Conservation (phyloP, 2,329 filamentous ascomycete genomes). For the Colletotrichum acutatum region DNA sequence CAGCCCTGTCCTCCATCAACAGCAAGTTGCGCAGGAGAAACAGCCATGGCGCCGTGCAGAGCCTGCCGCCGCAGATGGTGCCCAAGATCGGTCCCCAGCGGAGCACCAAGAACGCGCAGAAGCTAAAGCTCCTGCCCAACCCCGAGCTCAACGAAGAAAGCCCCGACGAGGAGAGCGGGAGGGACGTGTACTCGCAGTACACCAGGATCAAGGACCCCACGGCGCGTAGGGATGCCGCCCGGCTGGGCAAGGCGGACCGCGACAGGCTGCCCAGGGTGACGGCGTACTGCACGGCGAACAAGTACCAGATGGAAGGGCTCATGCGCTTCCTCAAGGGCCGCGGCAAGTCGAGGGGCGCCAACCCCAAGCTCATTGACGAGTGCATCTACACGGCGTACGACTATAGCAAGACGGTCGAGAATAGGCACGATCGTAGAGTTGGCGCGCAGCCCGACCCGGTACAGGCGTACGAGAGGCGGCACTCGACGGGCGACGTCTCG, state of each 20-base stretch:
- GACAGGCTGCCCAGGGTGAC: slow-evolving; percentile 90
- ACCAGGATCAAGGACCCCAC: slow-evolving; percentile 97
- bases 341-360: slow-evolving; percentile 79
- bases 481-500: slow-evolving; percentile 79
- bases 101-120: slow-evolving; percentile 95
- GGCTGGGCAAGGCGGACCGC: slow-evolving; percentile 92
- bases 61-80: slow-evolving; percentile 48
- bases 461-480: slow-evolving; percentile 71
- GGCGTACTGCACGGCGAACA: slow-evolving; percentile 94
- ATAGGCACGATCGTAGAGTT: slow-evolving; percentile 43
- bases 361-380: slow-evolving; percentile 94
- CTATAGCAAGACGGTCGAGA: slow-evolving; percentile 68
- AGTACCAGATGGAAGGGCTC: slow-evolving; percentile 88
- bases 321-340: slow-evolving; percentile 92
- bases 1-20: slow-evolving; percentile 81
- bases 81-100: slow-evolving; percentile 92
- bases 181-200: slow-evolving; percentile 98
- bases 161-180: slow-evolving; percentile 87
- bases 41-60: slow-evolving; percentile 71
- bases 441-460: slow-evolving; percentile 48
- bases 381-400: slow-evolving; percentile 96
- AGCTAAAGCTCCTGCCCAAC: slow-evolving; percentile 95
- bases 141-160: slow-evolving; percentile 83
- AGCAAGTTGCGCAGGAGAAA: slow-evolving; percentile 88
- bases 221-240: slow-evolving; percentile 89